phyloP scores from a whole-genome alignment of 257 asterid genomes.

The Salvia miltiorrhiza region DNA sequence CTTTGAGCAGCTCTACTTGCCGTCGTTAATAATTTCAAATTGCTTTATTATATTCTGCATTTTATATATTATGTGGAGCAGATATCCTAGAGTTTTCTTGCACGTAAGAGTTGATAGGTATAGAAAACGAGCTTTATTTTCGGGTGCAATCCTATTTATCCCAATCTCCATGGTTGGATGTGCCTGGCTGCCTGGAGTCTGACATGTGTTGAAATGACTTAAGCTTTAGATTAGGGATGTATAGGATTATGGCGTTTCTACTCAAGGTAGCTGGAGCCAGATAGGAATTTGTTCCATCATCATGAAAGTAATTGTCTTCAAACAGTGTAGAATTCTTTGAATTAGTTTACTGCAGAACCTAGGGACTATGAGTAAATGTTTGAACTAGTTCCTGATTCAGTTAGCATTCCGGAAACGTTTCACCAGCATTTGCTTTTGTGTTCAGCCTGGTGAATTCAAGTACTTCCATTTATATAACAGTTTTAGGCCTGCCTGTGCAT shows the following conservation, averaged over 20 bases:
- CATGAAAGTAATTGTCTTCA: not conserved
- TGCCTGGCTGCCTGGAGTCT: not conserved
- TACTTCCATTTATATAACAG: constrained; percentile 60
- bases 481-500: constrained; percentile 81
- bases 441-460: constrained; percentile 59
- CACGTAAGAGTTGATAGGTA: not conserved
- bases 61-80: not conserved
- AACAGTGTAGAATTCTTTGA: not conserved
- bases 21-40: constrained; percentile 18
- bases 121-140: not conserved
- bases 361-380: not conserved
- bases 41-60: constrained; percentile 4
- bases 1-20: constrained; percentile 25
- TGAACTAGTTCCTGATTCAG: not conserved
- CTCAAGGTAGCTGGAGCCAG: not conserved
- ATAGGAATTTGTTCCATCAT: not conserved
- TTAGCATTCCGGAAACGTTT: constrained; percentile 14
- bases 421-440: constrained; percentile 40
- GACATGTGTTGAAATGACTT: not conserved
- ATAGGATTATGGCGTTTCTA: not conserved
- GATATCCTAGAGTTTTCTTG: not conserved
- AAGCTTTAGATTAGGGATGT: not conserved
- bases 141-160: not conserved
- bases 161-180: not conserved
- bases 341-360: not conserved